Percentiles rank a stretch among this genome's conserved stretches.
Evolutionary conservation across 768 basidiomycete genomes (phyloP).

Genomic region (Leccinum barrowsii): DNA sequence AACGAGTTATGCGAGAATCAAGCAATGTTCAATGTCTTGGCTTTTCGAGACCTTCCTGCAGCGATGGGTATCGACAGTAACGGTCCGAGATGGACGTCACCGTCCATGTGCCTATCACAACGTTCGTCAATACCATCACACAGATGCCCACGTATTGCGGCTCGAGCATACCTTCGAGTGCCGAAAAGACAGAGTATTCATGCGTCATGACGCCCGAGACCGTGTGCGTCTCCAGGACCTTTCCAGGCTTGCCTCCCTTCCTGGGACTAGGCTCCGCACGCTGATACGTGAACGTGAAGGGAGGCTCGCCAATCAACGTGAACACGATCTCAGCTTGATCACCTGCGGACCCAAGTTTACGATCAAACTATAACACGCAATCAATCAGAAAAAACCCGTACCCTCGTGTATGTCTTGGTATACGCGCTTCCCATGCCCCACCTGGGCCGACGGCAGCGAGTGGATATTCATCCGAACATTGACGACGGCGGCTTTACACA

Average conservation of each 20-base stretch:
- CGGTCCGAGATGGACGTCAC: conserved; percentile 89
- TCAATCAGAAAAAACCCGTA: conserved; percentile 17
- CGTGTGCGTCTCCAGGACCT: conserved; percentile 89
- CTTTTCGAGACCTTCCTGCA: conserved; percentile 49
- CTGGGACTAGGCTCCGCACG: conserved; percentile 66
- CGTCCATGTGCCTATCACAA: conserved; percentile 76
- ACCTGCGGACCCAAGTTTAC: conserved; percentile 39
- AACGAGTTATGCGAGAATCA: conserved; percentile 18
- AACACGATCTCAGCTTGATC: conserved; percentile 95
- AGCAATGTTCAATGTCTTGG: conserved; percentile 16
- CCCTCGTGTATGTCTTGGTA: conserved; percentile 91
- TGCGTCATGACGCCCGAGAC: conserved; percentile 72
- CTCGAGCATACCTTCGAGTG: conserved; percentile 72
- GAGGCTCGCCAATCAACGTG: conserved; percentile 84
- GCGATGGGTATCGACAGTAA: conserved; percentile 83
- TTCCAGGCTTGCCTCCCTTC: conserved; percentile 68
- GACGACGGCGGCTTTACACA: conserved; percentile 79
- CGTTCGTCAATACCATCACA: conserved; percentile 1
- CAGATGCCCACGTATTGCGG: not conserved
- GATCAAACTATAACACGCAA: not conserved
- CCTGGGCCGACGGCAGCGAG: conserved; percentile 81
- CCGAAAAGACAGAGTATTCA: conserved; percentile 89
- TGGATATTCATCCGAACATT: conserved; percentile 76
- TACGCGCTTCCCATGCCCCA: conserved; percentile 78
- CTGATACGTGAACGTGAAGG: conserved; percentile 95